Conservation (phyloP, 495 filamentous ascomycete genomes). For the Sordaria brevicollis region DNA sequence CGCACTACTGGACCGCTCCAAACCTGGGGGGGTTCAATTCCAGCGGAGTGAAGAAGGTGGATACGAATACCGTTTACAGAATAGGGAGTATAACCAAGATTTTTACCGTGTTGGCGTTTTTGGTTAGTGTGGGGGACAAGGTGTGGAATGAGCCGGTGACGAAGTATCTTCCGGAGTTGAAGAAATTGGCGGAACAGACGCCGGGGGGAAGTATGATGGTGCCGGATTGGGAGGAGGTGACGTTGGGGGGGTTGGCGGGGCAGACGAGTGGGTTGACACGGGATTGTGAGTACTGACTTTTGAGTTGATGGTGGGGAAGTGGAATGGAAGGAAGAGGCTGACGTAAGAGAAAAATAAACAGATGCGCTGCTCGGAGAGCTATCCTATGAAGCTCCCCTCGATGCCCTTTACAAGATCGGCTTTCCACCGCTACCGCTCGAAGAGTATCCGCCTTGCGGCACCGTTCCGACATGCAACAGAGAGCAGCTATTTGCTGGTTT, state of each 20-base stretch:
- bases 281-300: constrained; percentile 20
- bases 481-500: constrained; percentile 31
- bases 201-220: constrained; percentile 25
- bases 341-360: too few relatives aligned
- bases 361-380: constrained; percentile 31
- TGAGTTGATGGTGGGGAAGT: too few relatives aligned
- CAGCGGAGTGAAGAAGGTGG: constrained; percentile 27
- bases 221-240: constrained; percentile 45
- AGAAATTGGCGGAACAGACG: constrained; percentile 20
- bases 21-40: constrained; percentile 25
- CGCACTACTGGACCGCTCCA: constrained; percentile 38
- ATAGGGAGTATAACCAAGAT: constrained; percentile 43
- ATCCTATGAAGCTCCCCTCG: constrained; percentile 24
- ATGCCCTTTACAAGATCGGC: constrained; percentile 14
- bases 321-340: too few relatives aligned
- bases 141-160: constrained; percentile 31
- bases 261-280: constrained; percentile 43
- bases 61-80: constrained; percentile 34
- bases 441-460: constrained; percentile 36
- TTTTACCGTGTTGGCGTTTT: constrained; percentile 33
- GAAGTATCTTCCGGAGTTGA: constrained; percentile 46
- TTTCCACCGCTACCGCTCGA: constrained; percentile 27
- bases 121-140: constrained; percentile 27
- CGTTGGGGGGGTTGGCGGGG: constrained; percentile 41
- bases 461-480: constrained; percentile 26